Evolutionary conservation across 2,329 filamentous ascomycete genomes (phyloP), one percentile per base, ranked within the genome.

Genomic region (Xylaria digitata): DNA sequence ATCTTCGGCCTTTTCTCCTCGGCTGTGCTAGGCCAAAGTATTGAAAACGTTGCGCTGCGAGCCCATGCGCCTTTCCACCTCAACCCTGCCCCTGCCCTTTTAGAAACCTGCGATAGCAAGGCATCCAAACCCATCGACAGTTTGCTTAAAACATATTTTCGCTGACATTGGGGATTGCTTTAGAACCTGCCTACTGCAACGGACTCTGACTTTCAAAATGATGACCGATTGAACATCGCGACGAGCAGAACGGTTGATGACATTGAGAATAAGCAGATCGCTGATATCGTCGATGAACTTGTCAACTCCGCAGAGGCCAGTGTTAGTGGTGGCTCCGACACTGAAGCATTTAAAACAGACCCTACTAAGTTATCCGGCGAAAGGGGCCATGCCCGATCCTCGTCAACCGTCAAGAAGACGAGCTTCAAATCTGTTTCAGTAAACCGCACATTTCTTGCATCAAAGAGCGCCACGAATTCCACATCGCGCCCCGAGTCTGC

Each of bases 391-490:
- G 81, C 81, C 67, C 88, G 87, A 65, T 83, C 83, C 8, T 82
- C 84, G 70, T 85, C 90, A 68, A 75, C 89, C 3, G 83, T 89
- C 69, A 94, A 92, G 84, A 95, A 93, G 79, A 89, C 90, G 19
- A 90, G 89, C 13, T 96, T 96, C 84, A 96, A 96, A 80, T 88
- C 92, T 19, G 91, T 96, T 54, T 94, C 92, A 5, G 91, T 95
- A 72, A 95, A 94, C 72, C 94, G 92, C 80, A 93, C 88, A 49
- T 96, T 95, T 76, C 84, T 96, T 42, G 88, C 87, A n/a, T 87
- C 91, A 67, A 95, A 95, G 79, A 85, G 81, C 52, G 77, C 83
- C 19, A 77, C 82, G 19, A 78, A 76, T 67, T 75, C 81, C 8
- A 77, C 82, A 21, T 75, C 85, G 62, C 88, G 89, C 75, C 73